phyloP scores from a whole-genome alignment of 306 rosid genomes.

The Arachis hypogaea region DNA sequence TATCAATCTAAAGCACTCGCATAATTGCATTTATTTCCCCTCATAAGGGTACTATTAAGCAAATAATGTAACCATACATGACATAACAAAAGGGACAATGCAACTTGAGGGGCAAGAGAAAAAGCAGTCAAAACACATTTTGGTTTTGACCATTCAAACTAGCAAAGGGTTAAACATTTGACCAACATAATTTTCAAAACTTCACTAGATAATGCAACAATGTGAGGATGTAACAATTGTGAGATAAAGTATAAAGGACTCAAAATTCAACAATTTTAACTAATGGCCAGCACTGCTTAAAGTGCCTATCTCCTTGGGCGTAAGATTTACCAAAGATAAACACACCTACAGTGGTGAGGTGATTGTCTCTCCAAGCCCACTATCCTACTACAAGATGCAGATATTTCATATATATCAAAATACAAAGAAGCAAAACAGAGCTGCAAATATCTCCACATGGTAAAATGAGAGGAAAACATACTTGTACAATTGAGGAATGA shows the following conservation, averaged over 20 bases:
- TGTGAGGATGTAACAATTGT: neutral
- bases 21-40: slow-evolving; percentile 8
- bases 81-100: slow-evolving; percentile 2
- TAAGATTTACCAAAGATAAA: slow-evolving; percentile 13
- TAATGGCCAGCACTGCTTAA: neutral
- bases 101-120: neutral
- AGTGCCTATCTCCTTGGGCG: slow-evolving; percentile 5
- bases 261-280: neutral
- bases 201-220: slow-evolving; percentile 12
- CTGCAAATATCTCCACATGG: neutral
- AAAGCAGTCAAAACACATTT: slow-evolving; percentile 1
- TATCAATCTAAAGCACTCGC: slow-evolving; percentile 21
- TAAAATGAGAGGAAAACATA: slow-evolving; percentile 42
- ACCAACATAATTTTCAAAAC: slow-evolving; percentile 2
- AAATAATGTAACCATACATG: slow-evolving; percentile 24
- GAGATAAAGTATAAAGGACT: neutral
- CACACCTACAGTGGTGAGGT: slow-evolving; percentile 16
- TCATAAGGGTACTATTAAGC: neutral
- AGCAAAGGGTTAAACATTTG: slow-evolving; percentile 4
- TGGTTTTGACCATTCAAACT: slow-evolving; percentile 18
- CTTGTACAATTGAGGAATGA: slow-evolving; percentile 95
- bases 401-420: neutral
- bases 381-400: slow-evolving; percentile 5
- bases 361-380: slow-evolving; percentile 14
- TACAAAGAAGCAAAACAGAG: neutral